Percentiles rank a stretch among this genome's conserved stretches.
Evolutionary conservation across 495 filamentous ascomycete species (phyloP).

Genomic region (Penicillium odoratum): DNA sequence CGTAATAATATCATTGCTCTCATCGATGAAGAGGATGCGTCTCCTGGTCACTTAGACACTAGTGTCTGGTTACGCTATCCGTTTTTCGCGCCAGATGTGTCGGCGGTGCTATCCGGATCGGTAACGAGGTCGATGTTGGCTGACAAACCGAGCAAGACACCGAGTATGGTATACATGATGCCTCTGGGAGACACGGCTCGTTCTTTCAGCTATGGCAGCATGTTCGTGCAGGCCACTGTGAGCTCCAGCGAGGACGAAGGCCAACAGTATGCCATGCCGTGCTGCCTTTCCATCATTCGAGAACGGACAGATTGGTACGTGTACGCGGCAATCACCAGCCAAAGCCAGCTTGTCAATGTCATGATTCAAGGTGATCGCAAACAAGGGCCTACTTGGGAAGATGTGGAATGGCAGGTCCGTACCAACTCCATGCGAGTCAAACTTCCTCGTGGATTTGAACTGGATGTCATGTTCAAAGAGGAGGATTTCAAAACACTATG

Average conservation of each 20-base stretch:
- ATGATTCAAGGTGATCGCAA: constrained; percentile 66
- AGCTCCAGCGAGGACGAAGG: constrained; percentile 65
- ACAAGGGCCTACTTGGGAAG: constrained; percentile 72
- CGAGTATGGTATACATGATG: constrained; percentile 63
- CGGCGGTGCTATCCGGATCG: constrained; percentile 62
- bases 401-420: constrained; percentile 72
- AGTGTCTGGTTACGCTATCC: constrained; percentile 77
- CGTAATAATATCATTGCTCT: constrained; percentile 72
- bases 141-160: constrained; percentile 34
- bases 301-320: constrained; percentile 65
- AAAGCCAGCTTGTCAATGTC: constrained; percentile 74
- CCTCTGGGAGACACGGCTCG: constrained; percentile 69
- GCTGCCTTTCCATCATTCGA: constrained; percentile 70
- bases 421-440: constrained; percentile 60
- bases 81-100: constrained; percentile 64
- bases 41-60: constrained; percentile 66
- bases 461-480: constrained; percentile 68
- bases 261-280: constrained; percentile 65
- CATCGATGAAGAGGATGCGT: constrained; percentile 39
- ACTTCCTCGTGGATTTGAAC: constrained; percentile 65
- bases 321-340: constrained; percentile 69
- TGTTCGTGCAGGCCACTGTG: constrained; percentile 68
- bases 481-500: constrained; percentile 73
- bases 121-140: constrained; percentile 50
- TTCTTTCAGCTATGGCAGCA: constrained; percentile 71